phyloP scores from a whole-genome alignment of 108 stramenopile genomes.

The Cyclotella distinguenda region DNA sequence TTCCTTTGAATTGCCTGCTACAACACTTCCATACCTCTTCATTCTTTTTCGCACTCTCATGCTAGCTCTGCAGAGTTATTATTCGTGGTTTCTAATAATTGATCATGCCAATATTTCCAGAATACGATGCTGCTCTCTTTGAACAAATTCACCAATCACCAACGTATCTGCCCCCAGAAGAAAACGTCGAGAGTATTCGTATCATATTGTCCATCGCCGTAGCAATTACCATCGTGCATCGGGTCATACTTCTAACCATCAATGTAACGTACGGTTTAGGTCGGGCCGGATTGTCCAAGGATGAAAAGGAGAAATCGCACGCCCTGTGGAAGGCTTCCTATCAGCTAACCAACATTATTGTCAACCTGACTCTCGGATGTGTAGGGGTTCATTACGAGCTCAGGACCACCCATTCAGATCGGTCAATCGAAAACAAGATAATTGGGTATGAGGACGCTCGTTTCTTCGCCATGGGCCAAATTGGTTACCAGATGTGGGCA shows the following conservation, averaged over 20 bases:
- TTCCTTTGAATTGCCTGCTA: too few species aligned
- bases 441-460: constrained; percentile 38
- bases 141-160: constrained; percentile 10
- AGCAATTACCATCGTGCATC: constrained; percentile 22
- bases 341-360: constrained; percentile 59
- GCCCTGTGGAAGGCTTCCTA: constrained; percentile 48
- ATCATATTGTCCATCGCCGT: constrained; percentile 18
- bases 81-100: too few species aligned
- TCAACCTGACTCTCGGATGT: constrained; percentile 54
- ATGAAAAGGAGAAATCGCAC: background rate
- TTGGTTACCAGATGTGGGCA: constrained; percentile 77
- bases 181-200: constrained; percentile 19
- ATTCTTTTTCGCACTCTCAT: too few species aligned
- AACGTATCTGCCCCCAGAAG: constrained; percentile 28
- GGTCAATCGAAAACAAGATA: constrained; percentile 38
- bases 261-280: background rate
- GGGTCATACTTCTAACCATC: constrained; percentile 10
- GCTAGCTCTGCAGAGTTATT: too few species aligned
- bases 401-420: constrained; percentile 16
- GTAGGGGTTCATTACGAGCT: constrained; percentile 55
- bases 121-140: constrained; percentile 25
- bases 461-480: constrained; percentile 54
- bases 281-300: background rate
- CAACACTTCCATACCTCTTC: too few species aligned
- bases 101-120: constrained; percentile 10